These are phyloP conservation scores for Auricularia sp. DNA, from an alignment of 768 basidiomycete genomes.

Conservation along the genomic window DNA sequence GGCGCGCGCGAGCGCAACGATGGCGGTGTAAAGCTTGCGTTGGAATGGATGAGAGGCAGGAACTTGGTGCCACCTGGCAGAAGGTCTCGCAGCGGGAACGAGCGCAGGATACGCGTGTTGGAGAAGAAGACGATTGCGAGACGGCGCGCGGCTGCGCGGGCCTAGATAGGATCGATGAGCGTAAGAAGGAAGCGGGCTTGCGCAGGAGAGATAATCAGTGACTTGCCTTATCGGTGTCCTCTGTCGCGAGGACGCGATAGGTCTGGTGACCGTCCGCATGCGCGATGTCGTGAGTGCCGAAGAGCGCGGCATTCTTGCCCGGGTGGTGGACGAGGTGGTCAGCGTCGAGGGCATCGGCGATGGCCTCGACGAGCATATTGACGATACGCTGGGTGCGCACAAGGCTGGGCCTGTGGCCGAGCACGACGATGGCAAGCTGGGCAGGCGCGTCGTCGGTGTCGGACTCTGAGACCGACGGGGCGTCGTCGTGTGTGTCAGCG, in stretches of 20 bases:
- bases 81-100: background rate
- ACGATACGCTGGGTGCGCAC: background rate
- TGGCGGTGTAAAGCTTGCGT: background rate
- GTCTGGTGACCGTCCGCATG: background rate
- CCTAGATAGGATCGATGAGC: background rate
- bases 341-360: background rate
- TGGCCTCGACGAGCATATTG: background rate
- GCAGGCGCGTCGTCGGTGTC: background rate
- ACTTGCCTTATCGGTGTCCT: background rate
- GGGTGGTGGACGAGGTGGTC: background rate
- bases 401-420: background rate
- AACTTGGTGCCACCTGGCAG: background rate
- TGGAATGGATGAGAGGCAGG: background rate
- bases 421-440: background rate
- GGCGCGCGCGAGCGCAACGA: background rate
- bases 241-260: background rate
- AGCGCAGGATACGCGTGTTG: background rate
- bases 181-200: background rate
- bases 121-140: slow-evolving; percentile 1
- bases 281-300: background rate
- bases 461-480: too few species aligned
- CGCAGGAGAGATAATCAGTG: background rate
- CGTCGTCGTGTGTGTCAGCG: background rate
- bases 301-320: background rate
- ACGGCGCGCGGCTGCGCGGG: background rate